Evolutionary conservation across 768 basidiomycete species (phyloP).

Genomic region (Lactifluus pinguis): DNA sequence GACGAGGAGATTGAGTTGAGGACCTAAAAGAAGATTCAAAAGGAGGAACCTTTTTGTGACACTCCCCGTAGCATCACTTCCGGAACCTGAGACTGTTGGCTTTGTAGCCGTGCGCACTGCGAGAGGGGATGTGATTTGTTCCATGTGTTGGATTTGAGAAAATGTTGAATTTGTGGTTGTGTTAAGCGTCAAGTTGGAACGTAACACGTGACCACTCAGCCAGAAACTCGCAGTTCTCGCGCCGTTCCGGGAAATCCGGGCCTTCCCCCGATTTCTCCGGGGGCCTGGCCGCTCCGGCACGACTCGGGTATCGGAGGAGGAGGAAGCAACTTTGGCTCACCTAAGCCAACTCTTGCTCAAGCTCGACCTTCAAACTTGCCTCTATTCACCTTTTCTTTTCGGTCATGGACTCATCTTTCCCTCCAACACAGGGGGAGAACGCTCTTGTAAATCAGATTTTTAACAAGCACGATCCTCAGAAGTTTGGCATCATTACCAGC

Average conservation of each 20-base stretch:
- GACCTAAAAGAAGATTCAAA: neutral
- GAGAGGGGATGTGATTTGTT: conserved; percentile 59
- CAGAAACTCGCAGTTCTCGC: no score
- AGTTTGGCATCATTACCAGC: conserved; percentile 78
- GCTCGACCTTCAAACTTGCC: neutral
- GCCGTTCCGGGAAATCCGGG: no score
- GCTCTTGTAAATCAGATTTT: conserved; percentile 69
- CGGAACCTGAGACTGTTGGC: conserved; percentile 41
- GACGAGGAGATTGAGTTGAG: conserved; percentile 8
- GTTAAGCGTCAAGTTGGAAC: neutral
- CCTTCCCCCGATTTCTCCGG: no score
- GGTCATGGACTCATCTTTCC: conserved; percentile 35
- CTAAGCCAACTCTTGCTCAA: no score
- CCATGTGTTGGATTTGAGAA: conserved; percentile 37
- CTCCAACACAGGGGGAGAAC: conserved; percentile 39
- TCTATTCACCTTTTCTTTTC: neutral
- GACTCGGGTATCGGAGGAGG: no score
- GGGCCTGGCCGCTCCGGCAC: no score
- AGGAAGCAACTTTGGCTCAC: no score
- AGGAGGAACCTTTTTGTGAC: conserved; percentile 68
- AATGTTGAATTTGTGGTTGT: neutral
- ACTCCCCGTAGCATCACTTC: conserved; percentile 57
- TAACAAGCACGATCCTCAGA: conserved; percentile 61
- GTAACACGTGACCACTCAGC: neutral
- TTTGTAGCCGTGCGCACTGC: conserved; percentile 50